These are phyloP conservation scores for Penicillium psychrosexuale DNA, from an alignment of 2,329 filamentous ascomycete genomes.

Conservation along the genomic window DNA sequence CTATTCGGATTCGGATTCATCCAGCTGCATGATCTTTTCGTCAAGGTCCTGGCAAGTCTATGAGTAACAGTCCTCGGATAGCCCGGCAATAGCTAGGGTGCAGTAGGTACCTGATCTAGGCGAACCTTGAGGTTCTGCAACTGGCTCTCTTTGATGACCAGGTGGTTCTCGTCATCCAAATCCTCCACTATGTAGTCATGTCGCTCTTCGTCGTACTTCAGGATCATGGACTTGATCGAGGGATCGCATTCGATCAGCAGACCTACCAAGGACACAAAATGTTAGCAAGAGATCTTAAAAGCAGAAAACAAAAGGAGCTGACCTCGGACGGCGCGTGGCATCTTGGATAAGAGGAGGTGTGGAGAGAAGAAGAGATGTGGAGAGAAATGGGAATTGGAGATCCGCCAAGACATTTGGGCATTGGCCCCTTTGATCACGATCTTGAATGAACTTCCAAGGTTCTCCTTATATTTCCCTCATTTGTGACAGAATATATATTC, in stretches of 20 bases:
- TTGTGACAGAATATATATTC: background rate
- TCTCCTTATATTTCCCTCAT: background rate
- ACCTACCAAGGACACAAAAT: constrained; percentile 26
- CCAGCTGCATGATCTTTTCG: constrained; percentile 47
- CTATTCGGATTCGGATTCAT: constrained; percentile 46
- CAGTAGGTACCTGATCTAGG: constrained; percentile 37
- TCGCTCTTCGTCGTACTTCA: constrained; percentile 47
- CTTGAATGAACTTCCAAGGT: background rate
- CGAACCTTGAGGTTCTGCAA: constrained; percentile 42
- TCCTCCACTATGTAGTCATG: constrained; percentile 50
- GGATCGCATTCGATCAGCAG: constrained; percentile 49
- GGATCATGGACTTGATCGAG: constrained; percentile 49
- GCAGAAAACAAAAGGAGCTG: background rate
- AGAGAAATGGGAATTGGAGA: background rate
- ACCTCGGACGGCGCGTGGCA: constrained; percentile 45
- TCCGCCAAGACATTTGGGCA: constrained; percentile 10
- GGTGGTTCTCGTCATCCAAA: constrained; percentile 45
- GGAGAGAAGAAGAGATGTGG: background rate
- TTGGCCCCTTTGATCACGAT: background rate
- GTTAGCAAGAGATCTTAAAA: background rate
- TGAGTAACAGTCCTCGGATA: background rate
- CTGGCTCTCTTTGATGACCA: constrained; percentile 49
- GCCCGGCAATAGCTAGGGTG: background rate
- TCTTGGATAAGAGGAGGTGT: constrained; percentile 15
- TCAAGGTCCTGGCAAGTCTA: constrained; percentile 42